A percentile compares a stretch with the other conserved stretches of the same genome.
phyloP scores from a whole-genome alignment of 495 filamentous ascomycete genomes.

The Podospora appendiculata region DNA sequence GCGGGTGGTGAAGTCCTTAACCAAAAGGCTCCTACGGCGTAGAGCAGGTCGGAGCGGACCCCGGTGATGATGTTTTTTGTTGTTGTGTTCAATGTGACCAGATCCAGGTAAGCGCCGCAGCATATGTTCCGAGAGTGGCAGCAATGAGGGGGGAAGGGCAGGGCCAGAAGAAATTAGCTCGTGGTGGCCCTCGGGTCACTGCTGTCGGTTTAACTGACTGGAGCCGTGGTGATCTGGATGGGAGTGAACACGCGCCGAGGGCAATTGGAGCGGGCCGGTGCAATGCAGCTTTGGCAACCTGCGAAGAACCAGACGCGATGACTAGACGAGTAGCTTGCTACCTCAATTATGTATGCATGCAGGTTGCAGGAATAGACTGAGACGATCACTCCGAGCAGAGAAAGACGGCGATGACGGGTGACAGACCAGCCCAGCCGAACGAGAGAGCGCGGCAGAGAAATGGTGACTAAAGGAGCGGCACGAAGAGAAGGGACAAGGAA shows the following conservation, averaged over 20 bases:
- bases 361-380: slow-evolving; percentile 8
- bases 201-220: slow-evolving; percentile 9
- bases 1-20: slow-evolving; percentile 15
- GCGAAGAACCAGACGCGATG: not conserved
- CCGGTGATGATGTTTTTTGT: no score
- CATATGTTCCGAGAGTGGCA: slow-evolving; percentile 16
- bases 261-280: slow-evolving; percentile 1
- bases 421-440: not conserved
- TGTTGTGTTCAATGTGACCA: no score
- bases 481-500: slow-evolving; percentile 8
- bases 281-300: slow-evolving; percentile 3
- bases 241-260: slow-evolving; percentile 1
- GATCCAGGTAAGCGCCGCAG: slow-evolving; percentile 5
- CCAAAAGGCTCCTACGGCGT: slow-evolving; percentile 15
- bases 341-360: not conserved
- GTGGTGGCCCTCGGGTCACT: slow-evolving; percentile 7
- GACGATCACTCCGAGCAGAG: not conserved
- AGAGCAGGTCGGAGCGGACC: slow-evolving; percentile 4
- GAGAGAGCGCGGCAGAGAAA: not conserved
- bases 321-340: not conserved
- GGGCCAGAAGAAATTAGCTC: not conserved
- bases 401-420: not conserved
- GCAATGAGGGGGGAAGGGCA: not conserved
- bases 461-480: slow-evolving; percentile 8
- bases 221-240: not conserved